Percentiles rank a stretch among this genome's conserved stretches.
phyloP scores from a whole-genome alignment of 2,329 filamentous ascomycete species.

The Hypoxylon sp. region DNA sequence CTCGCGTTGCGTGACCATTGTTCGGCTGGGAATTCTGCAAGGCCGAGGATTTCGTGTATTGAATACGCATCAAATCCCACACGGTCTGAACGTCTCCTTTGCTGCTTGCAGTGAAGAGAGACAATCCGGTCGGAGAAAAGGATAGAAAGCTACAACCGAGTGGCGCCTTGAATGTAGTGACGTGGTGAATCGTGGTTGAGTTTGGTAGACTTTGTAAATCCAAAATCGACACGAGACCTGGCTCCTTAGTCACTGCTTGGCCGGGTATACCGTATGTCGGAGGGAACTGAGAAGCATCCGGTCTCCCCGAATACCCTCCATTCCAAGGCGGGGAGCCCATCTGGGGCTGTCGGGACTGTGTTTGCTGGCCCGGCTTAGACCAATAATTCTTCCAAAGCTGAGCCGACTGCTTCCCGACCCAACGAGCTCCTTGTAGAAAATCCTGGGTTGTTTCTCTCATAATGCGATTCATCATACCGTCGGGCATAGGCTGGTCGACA shows the following conservation, averaged over 20 bases:
- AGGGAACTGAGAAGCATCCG: constrained; percentile 74
- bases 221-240: constrained; percentile 81
- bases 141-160: constrained; percentile 86
- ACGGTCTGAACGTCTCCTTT: constrained; percentile 88
- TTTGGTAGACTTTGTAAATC: constrained; percentile 74
- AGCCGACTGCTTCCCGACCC: constrained; percentile 82
- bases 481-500: constrained; percentile 79
- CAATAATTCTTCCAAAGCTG: constrained; percentile 87
- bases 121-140: constrained; percentile 80
- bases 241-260: constrained; percentile 73
- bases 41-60: constrained; percentile 73
- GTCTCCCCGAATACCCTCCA: constrained; percentile 60
- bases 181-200: constrained; percentile 70
- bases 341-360: constrained; percentile 62
- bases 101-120: constrained; percentile 82
- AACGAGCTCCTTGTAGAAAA: constrained; percentile 80
- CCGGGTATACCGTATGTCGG: constrained; percentile 79
- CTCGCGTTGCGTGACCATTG: constrained; percentile 67
- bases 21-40: constrained; percentile 68
- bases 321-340: constrained; percentile 65
- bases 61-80: constrained; percentile 81
- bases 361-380: constrained; percentile 67
- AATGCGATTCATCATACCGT: constrained; percentile 81
- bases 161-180: constrained; percentile 79
- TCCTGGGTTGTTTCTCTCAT: constrained; percentile 86